phyloP scores from a whole-genome alignment of 306 rosid species.

The Pterocarpus santalinus region DNA sequence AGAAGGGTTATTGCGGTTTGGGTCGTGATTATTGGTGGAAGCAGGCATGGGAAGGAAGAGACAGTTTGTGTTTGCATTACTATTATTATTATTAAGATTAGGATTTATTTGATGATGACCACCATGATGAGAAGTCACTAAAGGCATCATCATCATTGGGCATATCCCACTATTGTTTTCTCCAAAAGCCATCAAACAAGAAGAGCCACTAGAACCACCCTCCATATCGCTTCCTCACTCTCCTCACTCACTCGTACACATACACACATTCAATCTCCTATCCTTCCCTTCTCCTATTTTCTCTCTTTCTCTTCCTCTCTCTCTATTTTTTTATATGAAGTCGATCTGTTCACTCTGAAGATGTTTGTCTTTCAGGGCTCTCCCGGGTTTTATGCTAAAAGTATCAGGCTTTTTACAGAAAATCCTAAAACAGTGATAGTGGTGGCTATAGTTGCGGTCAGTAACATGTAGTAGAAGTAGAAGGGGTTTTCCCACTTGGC shows the following conservation, averaged over 20 bases:
- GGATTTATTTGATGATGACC: slow-evolving; percentile 53
- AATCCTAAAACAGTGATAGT: slow-evolving; percentile 63
- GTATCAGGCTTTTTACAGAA: slow-evolving; percentile 74
- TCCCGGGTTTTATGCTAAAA: slow-evolving; percentile 93
- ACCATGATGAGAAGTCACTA: slow-evolving; percentile 63
- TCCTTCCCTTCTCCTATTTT: background rate
- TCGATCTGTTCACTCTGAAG: background rate
- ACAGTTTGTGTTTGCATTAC: slow-evolving; percentile 53
- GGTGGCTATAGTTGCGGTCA: slow-evolving; percentile 44
- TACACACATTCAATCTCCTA: slow-evolving; percentile 8
- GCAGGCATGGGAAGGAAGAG: slow-evolving; percentile 55
- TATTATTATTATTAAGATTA: slow-evolving; percentile 27
- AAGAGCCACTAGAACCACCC: slow-evolving; percentile 60
- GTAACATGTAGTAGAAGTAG: slow-evolving; percentile 39
- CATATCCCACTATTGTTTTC: slow-evolving; percentile 69
- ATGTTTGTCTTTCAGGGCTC: slow-evolving; percentile 43
- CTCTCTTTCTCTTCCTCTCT: background rate
- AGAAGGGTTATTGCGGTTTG: slow-evolving; percentile 54
- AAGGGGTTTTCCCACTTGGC: slow-evolving; percentile 43
- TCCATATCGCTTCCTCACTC: slow-evolving; percentile 43
- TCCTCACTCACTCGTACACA: background rate
- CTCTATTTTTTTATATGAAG: background rate
- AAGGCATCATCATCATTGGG: slow-evolving; percentile 85
- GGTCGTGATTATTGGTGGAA: slow-evolving; percentile 43
- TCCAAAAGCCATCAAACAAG: slow-evolving; percentile 73